phyloP scores from a whole-genome alignment of 371 early-diverging fungal species.

The Nosema muscidifuracis region DNA sequence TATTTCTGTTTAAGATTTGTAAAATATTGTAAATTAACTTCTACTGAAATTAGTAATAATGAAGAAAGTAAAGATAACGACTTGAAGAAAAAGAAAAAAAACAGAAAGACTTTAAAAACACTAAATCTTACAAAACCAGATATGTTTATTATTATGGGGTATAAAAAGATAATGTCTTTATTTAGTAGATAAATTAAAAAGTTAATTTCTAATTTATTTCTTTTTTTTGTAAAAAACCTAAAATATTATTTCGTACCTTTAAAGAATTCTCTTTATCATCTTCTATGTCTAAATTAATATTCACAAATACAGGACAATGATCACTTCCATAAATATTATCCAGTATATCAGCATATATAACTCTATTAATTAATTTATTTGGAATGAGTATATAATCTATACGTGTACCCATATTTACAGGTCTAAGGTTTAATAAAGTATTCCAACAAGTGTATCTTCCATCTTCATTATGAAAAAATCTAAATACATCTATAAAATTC shows the following conservation, averaged over 20 bases:
- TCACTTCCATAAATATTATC: constrained; percentile 72
- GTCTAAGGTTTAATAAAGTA: constrained; percentile 57
- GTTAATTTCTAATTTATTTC: neutral
- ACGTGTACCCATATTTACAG: constrained; percentile 67
- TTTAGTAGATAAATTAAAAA: neutral
- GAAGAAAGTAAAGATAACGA: neutral
- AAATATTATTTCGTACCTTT: constrained; percentile 34
- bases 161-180: neutral
- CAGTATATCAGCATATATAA: constrained; percentile 66
- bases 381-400: constrained; percentile 74
- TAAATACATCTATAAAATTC: constrained; percentile 62
- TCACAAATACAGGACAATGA: constrained; percentile 73
- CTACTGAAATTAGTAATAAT: neutral
- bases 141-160: neutral
- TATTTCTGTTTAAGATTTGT: constrained; percentile 13
- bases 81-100: neutral
- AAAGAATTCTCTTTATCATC: constrained; percentile 14
- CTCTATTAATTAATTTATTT: constrained; percentile 64
- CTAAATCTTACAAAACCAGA: neutral
- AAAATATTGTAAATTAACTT: neutral
- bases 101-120: neutral
- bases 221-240: neutral
- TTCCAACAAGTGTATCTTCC: constrained; percentile 70
- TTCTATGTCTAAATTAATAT: constrained; percentile 56
- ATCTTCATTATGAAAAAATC: constrained; percentile 53